Percentiles rank a stretch among this genome's conserved stretches.
Conservation (phyloP, 345 rosid species). For the Pistacia vera region DNA sequence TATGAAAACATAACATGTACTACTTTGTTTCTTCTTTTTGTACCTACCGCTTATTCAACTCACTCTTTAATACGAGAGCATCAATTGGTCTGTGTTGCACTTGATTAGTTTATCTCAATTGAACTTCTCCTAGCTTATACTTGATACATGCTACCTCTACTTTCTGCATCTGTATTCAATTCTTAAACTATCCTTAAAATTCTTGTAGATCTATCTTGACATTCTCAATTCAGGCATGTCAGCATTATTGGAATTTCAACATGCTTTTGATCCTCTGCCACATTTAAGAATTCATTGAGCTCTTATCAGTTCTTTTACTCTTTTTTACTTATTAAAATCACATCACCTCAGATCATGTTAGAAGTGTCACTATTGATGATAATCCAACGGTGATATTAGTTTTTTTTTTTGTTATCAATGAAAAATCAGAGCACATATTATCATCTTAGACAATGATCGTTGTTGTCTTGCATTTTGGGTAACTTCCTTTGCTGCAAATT, state of each 20-base stretch:
- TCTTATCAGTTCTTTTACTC: not conserved
- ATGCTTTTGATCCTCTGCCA: not conserved
- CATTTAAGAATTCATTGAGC: not conserved
- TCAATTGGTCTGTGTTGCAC: not conserved
- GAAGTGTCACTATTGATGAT: not conserved
- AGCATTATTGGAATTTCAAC: too few species aligned
- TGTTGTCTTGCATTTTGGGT: not conserved
- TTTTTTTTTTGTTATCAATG: not conserved
- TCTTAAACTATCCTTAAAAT: too few species aligned
- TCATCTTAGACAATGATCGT: not conserved
- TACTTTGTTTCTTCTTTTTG: not conserved
- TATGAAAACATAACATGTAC: not conserved
- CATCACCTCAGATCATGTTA: not conserved
- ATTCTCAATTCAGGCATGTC: too few species aligned
- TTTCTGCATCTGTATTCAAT: too few species aligned
- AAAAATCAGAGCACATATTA: not conserved
- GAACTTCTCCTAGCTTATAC: too few species aligned
- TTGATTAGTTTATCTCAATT: not conserved
- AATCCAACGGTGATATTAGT: not conserved
- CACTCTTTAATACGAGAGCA: not conserved
- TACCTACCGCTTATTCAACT: not conserved
- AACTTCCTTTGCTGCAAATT: constrained; percentile 18
- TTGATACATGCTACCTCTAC: too few species aligned
- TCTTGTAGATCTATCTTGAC: too few species aligned
- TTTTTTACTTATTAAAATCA: not conserved